phyloP scores from a whole-genome alignment of 106 monocot genomes.

The Phalaenopsis aphrodite region DNA sequence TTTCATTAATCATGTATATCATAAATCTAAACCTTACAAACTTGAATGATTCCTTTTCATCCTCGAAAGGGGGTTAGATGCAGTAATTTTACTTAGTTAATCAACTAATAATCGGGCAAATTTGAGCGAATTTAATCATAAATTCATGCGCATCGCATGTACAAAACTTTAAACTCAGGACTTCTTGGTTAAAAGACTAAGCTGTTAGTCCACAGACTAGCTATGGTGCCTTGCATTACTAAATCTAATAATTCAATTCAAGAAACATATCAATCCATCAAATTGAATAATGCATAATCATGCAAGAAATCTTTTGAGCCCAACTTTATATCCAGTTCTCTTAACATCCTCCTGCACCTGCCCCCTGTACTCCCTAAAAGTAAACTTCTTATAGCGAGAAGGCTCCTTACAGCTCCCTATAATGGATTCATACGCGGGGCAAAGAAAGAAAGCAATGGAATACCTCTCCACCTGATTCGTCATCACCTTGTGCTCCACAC shows the following conservation, averaged over 20 bases:
- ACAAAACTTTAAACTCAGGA: no score
- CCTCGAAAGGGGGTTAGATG: background rate
- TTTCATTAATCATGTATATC: background rate
- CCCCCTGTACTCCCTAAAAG: constrained; percentile 51
- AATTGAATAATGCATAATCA: background rate
- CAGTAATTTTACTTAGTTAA: background rate
- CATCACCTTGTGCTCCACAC: constrained; percentile 40
- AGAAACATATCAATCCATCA: background rate
- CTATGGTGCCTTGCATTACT: no score
- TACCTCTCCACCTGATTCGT: constrained; percentile 29
- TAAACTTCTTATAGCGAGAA: constrained; percentile 44
- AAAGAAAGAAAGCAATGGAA: constrained; percentile 36
- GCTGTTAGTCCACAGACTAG: no score
- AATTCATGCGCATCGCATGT: no score
- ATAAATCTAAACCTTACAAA: background rate
- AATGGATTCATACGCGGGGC: constrained; percentile 31
- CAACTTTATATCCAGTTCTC: constrained; percentile 50
- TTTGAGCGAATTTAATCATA: no score
- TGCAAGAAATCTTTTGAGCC: constrained; percentile 52
- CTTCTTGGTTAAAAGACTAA: no score
- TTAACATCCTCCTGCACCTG: constrained; percentile 68
- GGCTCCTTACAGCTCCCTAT: constrained; percentile 27
- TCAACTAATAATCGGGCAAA: background rate
- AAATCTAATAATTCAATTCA: background rate
- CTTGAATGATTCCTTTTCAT: background rate